Evolutionary conservation across 2,329 filamentous ascomycete species (phyloP).

Genomic region (Epichloe hybrida): DNA sequence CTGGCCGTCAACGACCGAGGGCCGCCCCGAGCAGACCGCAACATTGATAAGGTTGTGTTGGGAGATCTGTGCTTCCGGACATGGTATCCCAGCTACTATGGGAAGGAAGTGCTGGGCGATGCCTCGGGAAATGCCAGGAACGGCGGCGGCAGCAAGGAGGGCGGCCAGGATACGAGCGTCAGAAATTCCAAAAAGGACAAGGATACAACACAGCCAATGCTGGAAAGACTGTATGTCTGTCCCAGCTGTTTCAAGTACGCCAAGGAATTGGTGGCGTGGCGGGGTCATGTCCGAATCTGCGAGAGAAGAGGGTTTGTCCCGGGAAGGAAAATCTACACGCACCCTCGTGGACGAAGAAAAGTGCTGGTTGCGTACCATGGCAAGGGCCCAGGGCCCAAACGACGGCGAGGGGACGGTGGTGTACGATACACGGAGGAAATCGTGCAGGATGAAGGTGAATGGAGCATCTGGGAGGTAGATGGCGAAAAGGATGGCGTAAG

Average conservation of each 20-base stretch:
- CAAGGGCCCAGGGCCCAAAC: constrained; percentile 21
- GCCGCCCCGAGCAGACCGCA: constrained; percentile 45
- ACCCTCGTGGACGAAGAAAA: constrained; percentile 33
- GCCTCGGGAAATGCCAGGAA: constrained; percentile 17
- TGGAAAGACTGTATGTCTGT: constrained; percentile 71
- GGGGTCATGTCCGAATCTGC: constrained; percentile 45
- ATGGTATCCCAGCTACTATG: constrained; percentile 89
- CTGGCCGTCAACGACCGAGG: constrained; percentile 17
- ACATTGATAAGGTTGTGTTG: constrained; percentile 76
- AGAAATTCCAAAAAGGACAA: constrained; percentile 21
- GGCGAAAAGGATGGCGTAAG: constrained; percentile 66
- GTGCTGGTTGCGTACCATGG: constrained; percentile 23
- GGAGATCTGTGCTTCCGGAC: constrained; percentile 74
- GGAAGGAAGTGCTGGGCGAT: constrained; percentile 53
- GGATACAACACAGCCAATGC: constrained; percentile 26
- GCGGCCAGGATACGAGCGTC: constrained; percentile 15
- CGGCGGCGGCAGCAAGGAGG: constrained; percentile 14
- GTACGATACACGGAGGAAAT: constrained; percentile 28
- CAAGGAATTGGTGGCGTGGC: constrained; percentile 44
- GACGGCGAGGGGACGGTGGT: constrained; percentile 22
- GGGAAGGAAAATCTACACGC: constrained; percentile 61
- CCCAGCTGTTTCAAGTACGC: constrained; percentile 92
- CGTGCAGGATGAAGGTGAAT: constrained; percentile 51
- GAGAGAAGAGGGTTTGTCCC: constrained; percentile 37
- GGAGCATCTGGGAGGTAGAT: constrained; percentile 86